These are phyloP conservation scores for Nicotiana benthamiana DNA, from an alignment of 257 asterid genomes.

Conservation along the genomic window DNA sequence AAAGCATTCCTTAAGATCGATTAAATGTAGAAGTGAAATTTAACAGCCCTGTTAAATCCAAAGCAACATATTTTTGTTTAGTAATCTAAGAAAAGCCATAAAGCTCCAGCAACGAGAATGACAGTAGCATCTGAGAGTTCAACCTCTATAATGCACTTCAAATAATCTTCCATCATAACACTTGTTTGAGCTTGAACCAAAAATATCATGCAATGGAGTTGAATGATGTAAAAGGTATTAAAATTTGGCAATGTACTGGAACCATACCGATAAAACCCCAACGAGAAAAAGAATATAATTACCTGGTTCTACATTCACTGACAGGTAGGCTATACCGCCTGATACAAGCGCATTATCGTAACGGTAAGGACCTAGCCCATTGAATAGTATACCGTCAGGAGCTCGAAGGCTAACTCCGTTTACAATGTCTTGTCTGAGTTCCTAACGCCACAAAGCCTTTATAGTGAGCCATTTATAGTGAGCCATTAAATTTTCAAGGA, in stretches of 20 bases:
- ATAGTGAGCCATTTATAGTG: constrained; percentile 19
- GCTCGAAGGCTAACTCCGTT: constrained; percentile 59
- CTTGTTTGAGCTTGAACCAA: background rate
- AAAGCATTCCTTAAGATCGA: background rate
- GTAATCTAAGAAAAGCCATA: background rate
- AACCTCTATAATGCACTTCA: background rate
- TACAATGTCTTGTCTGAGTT: constrained; percentile 53
- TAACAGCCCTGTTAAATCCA: background rate
- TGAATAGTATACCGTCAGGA: constrained; percentile 73
- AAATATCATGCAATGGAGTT: background rate
- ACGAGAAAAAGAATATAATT: background rate
- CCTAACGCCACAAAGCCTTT: constrained; percentile 36
- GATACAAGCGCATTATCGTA: constrained; percentile 50
- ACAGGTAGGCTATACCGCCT: constrained; percentile 52
- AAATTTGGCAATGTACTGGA: background rate
- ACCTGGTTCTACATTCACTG: constrained; percentile 81
- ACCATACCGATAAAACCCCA: background rate
- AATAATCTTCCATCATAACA: background rate
- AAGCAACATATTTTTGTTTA: background rate
- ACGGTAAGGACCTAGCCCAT: constrained; percentile 85
- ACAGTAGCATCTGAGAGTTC: background rate
- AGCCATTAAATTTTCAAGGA: constrained; percentile 7
- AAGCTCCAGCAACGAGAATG: background rate
- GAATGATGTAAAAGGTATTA: background rate
- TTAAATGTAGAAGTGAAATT: background rate